Evolutionary conservation across 169 alveolate genomes (phyloP).

Genomic region (Plasmodium berghei): DNA sequence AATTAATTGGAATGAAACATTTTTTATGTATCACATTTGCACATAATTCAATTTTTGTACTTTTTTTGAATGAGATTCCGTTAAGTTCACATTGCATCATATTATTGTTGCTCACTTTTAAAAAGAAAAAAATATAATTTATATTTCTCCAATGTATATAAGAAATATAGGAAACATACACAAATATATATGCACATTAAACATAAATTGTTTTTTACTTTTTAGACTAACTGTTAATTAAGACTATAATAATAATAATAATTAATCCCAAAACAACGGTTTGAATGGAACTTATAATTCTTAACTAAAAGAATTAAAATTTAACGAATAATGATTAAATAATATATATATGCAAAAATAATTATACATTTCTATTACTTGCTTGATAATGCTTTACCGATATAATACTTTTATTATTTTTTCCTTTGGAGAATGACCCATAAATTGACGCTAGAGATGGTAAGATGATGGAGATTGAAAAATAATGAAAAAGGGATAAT

Average conservation of each 20-base stretch:
- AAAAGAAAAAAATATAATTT: slow-evolving; percentile 7
- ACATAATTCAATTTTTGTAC: slow-evolving; percentile 9
- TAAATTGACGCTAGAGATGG: slow-evolving; percentile 43
- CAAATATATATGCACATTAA: background rate
- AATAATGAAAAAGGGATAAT: background rate
- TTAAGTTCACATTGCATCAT: slow-evolving; percentile 35
- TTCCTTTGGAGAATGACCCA: slow-evolving; percentile 66
- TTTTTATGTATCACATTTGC: background rate
- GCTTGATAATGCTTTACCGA: slow-evolving; percentile 25
- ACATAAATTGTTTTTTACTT: background rate
- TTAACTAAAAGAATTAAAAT: slow-evolving; percentile 25
- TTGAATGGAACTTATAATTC: slow-evolving; percentile 67
- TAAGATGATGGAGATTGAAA: background rate
- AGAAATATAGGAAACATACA: background rate
- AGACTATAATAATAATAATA: slow-evolving; percentile 24
- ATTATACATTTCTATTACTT: background rate
- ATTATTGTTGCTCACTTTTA: slow-evolving; percentile 23
- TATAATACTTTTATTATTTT: slow-evolving; percentile 39
- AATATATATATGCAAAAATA: background rate
- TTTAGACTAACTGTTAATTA: slow-evolving; percentile 22
- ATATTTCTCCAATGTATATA: background rate
- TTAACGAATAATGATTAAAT: background rate
- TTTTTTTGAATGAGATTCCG: slow-evolving; percentile 59
- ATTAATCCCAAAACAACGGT: slow-evolving; percentile 56
- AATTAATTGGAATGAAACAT: background rate